Percentiles rank a stretch among this genome's conserved stretches.
These are phyloP conservation scores for Cytospora schulzeri DNA, from an alignment of 2,329 filamentous ascomycete species.

Conservation along the genomic window DNA sequence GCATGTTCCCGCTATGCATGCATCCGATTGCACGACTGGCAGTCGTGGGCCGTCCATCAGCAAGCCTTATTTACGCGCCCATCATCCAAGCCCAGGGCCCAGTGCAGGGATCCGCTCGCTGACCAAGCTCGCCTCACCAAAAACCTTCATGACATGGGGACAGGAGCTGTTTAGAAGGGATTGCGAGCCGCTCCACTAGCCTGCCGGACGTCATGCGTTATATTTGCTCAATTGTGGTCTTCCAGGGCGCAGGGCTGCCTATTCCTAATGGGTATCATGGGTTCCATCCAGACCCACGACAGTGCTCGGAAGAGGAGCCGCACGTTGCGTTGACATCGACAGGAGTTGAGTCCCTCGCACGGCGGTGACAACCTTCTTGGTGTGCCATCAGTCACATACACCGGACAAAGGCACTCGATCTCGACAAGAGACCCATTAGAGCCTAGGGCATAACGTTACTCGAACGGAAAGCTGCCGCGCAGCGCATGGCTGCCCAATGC, in stretches of 20 bases:
- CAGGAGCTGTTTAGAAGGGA: constrained; percentile 1
- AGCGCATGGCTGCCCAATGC: constrained; percentile 23
- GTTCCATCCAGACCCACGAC: constrained; percentile 21
- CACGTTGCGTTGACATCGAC: constrained; percentile 25
- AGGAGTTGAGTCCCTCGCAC: constrained; percentile 3
- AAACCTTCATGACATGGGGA: constrained; percentile 11
- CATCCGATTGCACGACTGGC: constrained; percentile 51
- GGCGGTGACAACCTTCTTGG: constrained; percentile 13
- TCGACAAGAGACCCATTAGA: constrained; percentile 14
- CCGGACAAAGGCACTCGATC: constrained; percentile 1
- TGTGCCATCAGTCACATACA: constrained; percentile 5
- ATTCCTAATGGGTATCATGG: constrained; percentile 11
- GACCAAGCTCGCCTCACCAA: constrained; percentile 28
- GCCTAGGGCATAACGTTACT: constrained; percentile 19
- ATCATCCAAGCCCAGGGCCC: constrained; percentile 33
- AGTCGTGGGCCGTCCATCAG: constrained; percentile 48
- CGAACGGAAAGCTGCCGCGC: constrained; percentile 24
- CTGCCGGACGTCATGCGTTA: constrained; percentile 17
- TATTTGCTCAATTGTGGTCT: constrained; percentile 6
- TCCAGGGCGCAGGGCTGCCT: constrained; percentile 10
- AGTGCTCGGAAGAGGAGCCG: constrained; percentile 15
- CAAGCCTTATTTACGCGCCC: constrained; percentile 57
- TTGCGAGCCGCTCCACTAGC: constrained; percentile 23
- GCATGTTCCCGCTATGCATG: constrained; percentile 38
- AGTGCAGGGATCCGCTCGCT: constrained; percentile 42